Evolutionary conservation across 805 yeast species (phyloP).

Genomic region (Zygosaccharomyces bailii): DNA sequence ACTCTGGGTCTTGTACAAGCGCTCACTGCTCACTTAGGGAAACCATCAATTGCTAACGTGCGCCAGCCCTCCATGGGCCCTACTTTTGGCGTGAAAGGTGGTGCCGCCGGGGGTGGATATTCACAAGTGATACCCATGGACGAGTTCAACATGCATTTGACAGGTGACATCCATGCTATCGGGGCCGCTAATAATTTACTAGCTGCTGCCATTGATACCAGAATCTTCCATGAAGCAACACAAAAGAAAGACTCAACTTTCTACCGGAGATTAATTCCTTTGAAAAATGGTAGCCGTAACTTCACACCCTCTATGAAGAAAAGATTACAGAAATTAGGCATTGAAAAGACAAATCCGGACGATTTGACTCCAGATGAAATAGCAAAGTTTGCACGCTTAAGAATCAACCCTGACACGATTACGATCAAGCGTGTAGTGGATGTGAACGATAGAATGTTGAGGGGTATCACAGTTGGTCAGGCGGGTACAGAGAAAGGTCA

Average conservation of each 20-base stretch:
- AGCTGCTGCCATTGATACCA: conserved; percentile 95
- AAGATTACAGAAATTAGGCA: conserved; percentile 78
- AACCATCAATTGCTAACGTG: conserved; percentile 86
- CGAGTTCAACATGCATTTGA: conserved; percentile 94
- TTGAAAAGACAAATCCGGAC: conserved; percentile 73
- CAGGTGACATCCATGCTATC: conserved; percentile 97
- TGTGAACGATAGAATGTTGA: conserved; percentile 85
- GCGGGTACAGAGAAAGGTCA: conserved; percentile 92
- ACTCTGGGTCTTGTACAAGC: conserved; percentile 98
- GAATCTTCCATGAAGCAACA: conserved; percentile 91
- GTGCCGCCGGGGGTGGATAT: conserved; percentile 99
- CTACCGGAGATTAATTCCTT: conserved; percentile 82
- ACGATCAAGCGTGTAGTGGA: conserved; percentile 93
- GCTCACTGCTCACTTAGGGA: conserved; percentile 81
- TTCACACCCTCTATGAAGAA: conserved; percentile 77
- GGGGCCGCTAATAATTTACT: conserved; percentile 88
- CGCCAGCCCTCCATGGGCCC: conserved; percentile 99
- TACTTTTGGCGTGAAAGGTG: conserved; percentile 97
- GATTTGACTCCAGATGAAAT: conserved; percentile 76
- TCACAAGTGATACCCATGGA: conserved; percentile 99
- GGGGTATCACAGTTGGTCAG: conserved; percentile 86
- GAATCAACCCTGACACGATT: conserved; percentile 85
- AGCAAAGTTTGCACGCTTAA: conserved; percentile 69
- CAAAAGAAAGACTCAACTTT: conserved; percentile 75
- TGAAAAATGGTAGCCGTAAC: conserved; percentile 71